Conservation (phyloP, 352 stramenopile species). For the Globisporangium mamillatum region DNA sequence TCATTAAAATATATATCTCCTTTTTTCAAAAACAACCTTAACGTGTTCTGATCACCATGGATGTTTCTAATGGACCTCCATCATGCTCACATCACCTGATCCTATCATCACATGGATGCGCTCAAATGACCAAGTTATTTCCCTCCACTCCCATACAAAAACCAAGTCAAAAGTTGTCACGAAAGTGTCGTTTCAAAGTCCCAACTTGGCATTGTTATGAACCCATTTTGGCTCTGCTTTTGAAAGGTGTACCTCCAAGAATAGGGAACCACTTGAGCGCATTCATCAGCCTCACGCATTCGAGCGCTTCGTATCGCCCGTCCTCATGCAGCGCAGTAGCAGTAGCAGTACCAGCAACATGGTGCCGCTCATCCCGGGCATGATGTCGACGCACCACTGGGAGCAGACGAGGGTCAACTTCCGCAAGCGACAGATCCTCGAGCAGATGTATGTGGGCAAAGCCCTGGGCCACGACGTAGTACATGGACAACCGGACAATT, state of each 20-base stretch:
- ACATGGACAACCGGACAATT: conserved; percentile 2
- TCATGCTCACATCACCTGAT: not conserved
- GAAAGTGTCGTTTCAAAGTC: not conserved
- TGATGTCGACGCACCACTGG: conserved; percentile 49
- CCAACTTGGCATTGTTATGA: not conserved
- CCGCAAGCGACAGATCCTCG: conserved; percentile 55
- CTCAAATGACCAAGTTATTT: not conserved
- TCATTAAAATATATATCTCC: conserved; percentile 22
- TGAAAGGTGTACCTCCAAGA: not conserved
- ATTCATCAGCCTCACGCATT: not conserved
- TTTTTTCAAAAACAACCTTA: not conserved
- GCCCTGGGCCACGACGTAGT: not conserved
- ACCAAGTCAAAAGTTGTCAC: not conserved
- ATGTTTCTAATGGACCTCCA: not conserved
- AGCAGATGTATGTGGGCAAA: conserved; percentile 62
- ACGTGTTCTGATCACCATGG: not conserved
- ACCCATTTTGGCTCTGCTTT: not conserved
- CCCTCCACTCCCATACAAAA: not conserved
- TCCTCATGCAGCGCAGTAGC: conserved; percentile 6
- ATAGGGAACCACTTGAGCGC: not conserved
- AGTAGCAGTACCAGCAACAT: not conserved
- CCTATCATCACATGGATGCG: not conserved
- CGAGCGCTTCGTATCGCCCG: not conserved
- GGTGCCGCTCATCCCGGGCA: conserved; percentile 51
- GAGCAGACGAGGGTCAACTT: conserved; percentile 49